Evolutionary conservation across 306 rosid genomes (phyloP).

Genomic region (Quercus dentata): DNA sequence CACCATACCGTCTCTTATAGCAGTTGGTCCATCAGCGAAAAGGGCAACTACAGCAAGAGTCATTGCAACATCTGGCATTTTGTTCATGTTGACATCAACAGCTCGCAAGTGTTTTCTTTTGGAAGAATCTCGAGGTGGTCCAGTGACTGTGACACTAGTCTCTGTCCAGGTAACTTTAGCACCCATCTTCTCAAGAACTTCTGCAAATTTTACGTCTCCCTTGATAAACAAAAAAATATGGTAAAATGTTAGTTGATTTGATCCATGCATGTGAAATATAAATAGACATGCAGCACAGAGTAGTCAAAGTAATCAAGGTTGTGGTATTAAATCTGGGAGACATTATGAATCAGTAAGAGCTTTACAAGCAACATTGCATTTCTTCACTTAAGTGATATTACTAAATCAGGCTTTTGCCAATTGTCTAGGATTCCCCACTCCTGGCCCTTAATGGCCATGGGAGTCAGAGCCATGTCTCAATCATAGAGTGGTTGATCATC

Average conservation of each 20-base stretch:
- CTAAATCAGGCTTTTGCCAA: too few relatives aligned
- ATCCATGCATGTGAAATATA: background rate
- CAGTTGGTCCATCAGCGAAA: constrained; percentile 82
- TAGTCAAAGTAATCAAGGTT: background rate
- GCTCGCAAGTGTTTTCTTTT: constrained; percentile 62
- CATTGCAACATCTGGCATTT: constrained; percentile 99
- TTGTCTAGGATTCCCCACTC: too few relatives aligned
- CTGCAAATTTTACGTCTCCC: constrained; percentile 98
- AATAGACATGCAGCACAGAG: background rate
- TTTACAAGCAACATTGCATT: too few relatives aligned
- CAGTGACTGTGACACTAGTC: constrained; percentile 83
- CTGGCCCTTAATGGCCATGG: too few relatives aligned
- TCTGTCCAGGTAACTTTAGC: constrained; percentile 95
- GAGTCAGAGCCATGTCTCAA: too few relatives aligned
- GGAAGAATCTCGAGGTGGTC: constrained; percentile 67
- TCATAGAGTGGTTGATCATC: too few relatives aligned
- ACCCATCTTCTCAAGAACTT: constrained; percentile 98
- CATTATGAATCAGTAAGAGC: too few relatives aligned
- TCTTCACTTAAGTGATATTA: too few relatives aligned
- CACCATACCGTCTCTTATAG: constrained; percentile 86
- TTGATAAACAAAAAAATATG: constrained; percentile 21
- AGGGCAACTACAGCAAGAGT: constrained; percentile 98
- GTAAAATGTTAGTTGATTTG: constrained; percentile 5
- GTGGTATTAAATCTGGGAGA: background rate
- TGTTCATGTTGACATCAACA: constrained; percentile 95